phyloP scores from a whole-genome alignment of 192 early-diverging fungal species.

The Funneliformis geosporum region DNA sequence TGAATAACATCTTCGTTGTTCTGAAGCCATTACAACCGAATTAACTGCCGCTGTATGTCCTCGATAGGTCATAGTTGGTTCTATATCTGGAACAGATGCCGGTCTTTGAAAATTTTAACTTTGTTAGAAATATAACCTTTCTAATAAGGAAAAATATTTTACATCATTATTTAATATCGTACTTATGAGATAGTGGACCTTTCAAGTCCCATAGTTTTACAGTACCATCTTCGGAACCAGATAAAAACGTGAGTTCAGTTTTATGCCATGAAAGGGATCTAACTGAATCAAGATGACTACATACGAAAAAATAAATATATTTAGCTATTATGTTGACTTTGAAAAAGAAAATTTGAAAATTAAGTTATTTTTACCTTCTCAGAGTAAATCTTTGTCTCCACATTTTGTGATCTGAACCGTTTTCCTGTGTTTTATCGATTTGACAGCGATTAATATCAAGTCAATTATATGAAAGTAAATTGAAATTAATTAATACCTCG shows the following conservation, averaged over 20 bases:
- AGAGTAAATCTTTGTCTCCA: slow-evolving; percentile 65
- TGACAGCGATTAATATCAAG: not conserved
- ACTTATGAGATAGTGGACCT: slow-evolving; percentile 41
- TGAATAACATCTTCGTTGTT: slow-evolving; percentile 66
- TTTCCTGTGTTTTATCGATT: slow-evolving; percentile 25
- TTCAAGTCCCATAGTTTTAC: slow-evolving; percentile 78
- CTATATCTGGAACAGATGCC: slow-evolving; percentile 49
- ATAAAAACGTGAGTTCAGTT: slow-evolving; percentile 54
- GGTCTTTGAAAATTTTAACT: not conserved
- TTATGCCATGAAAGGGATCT: slow-evolving; percentile 64
- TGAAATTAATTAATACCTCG: slow-evolving; percentile 9
- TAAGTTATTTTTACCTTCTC: slow-evolving; percentile 47
- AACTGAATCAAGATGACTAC: slow-evolving; percentile 73
- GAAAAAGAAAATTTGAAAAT: not conserved
- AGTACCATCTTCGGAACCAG: slow-evolving; percentile 81
- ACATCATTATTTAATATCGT: slow-evolving; percentile 12
- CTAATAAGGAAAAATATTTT: not conserved
- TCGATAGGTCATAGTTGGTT: slow-evolving; percentile 72
- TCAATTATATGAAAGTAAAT: not conserved
- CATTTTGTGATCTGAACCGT: slow-evolving; percentile 45
- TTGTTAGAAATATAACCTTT: not conserved
- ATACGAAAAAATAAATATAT: not conserved
- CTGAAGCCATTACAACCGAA: slow-evolving; percentile 59
- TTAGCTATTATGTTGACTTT: not conserved
- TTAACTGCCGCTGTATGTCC: slow-evolving; percentile 74